Conservation (phyloP, 306 rosid species). For the Cicer judaicum region DNA sequence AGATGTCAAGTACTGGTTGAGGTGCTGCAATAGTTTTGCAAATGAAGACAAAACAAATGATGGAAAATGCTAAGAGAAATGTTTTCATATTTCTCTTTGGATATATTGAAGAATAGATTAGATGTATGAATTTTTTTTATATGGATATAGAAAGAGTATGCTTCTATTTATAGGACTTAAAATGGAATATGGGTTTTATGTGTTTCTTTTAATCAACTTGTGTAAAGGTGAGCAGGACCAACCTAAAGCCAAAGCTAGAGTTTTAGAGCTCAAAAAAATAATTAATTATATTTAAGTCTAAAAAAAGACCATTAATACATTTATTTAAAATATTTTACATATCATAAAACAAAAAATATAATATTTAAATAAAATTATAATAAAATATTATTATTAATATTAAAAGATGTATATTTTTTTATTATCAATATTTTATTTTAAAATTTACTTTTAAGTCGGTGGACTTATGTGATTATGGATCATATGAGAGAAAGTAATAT, state of each 20-base stretch:
- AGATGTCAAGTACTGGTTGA: constrained; percentile 53
- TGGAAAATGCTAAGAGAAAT: constrained; percentile 1
- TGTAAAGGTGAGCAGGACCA: too few species aligned
- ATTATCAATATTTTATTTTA: too few species aligned
- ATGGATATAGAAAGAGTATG: background rate
- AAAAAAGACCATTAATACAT: too few species aligned
- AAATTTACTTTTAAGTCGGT: too few species aligned
- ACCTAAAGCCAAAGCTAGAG: too few species aligned
- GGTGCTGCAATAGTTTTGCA: constrained; percentile 35
- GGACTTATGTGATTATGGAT: background rate
- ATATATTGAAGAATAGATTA: background rate
- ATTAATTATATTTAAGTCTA: too few species aligned
- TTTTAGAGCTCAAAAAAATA: too few species aligned
- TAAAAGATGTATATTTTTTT: too few species aligned
- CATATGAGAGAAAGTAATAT: background rate
- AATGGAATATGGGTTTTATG: constrained; percentile 1
- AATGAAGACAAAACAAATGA: constrained; percentile 35
- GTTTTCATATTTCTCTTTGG: constrained; percentile 37
- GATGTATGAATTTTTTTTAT: background rate
- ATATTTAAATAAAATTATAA: too few species aligned
- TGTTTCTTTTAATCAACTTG: background rate
- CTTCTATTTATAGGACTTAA: constrained; percentile 23
- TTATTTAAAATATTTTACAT: too few species aligned
- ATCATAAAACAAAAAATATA: too few species aligned
- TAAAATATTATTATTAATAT: too few species aligned